phyloP scores from a whole-genome alignment of 23 red algal species.

The Gracilaria caudata region DNA sequence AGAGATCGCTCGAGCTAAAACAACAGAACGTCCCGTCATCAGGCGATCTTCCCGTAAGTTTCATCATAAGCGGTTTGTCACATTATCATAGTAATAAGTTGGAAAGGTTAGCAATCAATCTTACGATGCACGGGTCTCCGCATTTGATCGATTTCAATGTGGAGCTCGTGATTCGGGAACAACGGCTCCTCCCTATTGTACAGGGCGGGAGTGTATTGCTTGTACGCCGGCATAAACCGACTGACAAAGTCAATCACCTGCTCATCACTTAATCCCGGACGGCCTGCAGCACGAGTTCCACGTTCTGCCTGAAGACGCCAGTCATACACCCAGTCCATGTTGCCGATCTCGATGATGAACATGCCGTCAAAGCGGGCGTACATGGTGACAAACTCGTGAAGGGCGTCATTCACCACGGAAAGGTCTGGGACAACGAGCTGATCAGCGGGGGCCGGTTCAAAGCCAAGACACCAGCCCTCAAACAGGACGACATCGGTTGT shows the following conservation, averaged over 20 bases:
- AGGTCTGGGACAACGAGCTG: slow-evolving; percentile 46
- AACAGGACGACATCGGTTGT: slow-evolving; percentile 79
- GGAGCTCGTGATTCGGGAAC: slow-evolving; percentile 55
- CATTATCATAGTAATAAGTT: neutral
- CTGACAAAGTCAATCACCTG: slow-evolving; percentile 92
- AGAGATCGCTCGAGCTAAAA: too few species aligned
- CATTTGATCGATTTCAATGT: slow-evolving; percentile 67
- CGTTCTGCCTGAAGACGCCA: slow-evolving; percentile 96
- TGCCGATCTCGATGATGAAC: slow-evolving; percentile 79
- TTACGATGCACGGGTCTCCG: slow-evolving; percentile 46
- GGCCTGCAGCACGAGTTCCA: slow-evolving; percentile 53
- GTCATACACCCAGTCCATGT: slow-evolving; percentile 84
- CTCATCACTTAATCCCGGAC: slow-evolving; percentile 74
- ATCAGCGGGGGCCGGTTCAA: slow-evolving; percentile 41
- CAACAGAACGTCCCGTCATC: too few species aligned
- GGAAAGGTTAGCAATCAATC: neutral
- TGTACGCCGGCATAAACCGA: slow-evolving; percentile 94
- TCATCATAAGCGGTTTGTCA: neutral
- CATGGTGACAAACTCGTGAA: slow-evolving; percentile 56
- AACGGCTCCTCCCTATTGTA: slow-evolving; percentile 57
- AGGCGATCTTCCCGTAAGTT: too few species aligned
- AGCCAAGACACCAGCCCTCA: slow-evolving; percentile 95
- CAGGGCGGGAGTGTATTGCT: slow-evolving; percentile 74
- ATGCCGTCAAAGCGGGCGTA: slow-evolving; percentile 83
- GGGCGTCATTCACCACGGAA: slow-evolving; percentile 64